phyloP scores from a whole-genome alignment of 2,329 filamentous ascomycete species.

The Helotiales sp. region DNA sequence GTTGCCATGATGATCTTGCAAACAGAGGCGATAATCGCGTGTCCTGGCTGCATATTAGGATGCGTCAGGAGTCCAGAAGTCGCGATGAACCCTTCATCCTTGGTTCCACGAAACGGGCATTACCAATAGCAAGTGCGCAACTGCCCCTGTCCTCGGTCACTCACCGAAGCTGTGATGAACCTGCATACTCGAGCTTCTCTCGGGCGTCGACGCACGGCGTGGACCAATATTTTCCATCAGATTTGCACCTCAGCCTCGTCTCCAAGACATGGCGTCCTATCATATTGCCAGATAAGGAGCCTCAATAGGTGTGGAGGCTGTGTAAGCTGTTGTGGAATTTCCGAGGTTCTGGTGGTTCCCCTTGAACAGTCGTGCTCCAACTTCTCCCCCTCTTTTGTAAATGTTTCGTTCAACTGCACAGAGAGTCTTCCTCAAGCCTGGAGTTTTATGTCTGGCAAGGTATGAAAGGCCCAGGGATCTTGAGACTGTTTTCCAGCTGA shows the following conservation, averaged over 20 bases:
- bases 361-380: neutral
- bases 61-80: too few relatives aligned
- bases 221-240: neutral
- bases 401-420: too few relatives aligned
- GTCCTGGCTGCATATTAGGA: too few relatives aligned
- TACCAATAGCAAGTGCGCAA: neutral
- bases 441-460: too few relatives aligned
- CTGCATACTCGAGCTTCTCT: neutral
- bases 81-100: too few relatives aligned
- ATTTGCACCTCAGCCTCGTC: neutral
- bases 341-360: neutral
- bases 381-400: neutral
- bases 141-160: neutral
- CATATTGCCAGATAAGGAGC: neutral
- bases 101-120: neutral
- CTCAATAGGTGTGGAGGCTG: neutral
- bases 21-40: too few relatives aligned
- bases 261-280: neutral
- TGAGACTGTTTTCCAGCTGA: too few relatives aligned
- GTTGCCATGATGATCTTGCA: too few relatives aligned
- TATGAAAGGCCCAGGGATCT: too few relatives aligned
- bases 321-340: neutral
- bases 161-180: neutral
- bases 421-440: too few relatives aligned
- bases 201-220: neutral